These are phyloP conservation scores for Tetrahymena borealis DNA, from an alignment of 73 alveolate species.

Conservation along the genomic window DNA sequence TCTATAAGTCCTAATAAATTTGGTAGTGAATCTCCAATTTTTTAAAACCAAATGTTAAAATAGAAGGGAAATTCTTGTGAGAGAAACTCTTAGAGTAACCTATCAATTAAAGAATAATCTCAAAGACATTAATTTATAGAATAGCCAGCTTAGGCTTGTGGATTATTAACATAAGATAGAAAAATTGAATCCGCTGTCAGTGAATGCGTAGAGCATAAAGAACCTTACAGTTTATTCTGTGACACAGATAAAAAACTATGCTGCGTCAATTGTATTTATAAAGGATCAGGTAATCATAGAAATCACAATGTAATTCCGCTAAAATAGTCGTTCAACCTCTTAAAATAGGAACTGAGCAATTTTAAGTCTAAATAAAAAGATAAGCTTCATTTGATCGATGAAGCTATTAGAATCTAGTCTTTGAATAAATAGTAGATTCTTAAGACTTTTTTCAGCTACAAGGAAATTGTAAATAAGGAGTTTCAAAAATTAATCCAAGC, in stretches of 20 bases:
- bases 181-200: background rate
- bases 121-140: too few relatives aligned
- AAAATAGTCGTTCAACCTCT: background rate
- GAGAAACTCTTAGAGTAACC: too few relatives aligned
- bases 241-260: background rate
- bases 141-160: too few relatives aligned
- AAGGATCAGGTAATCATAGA: background rate
- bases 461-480: background rate
- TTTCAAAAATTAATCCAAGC: background rate
- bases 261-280: background rate
- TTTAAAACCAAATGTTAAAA: too few relatives aligned
- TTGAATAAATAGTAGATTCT: background rate
- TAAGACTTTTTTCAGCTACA: background rate
- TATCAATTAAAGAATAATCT: too few relatives aligned
- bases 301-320: background rate
- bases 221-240: background rate
- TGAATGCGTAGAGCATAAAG: background rate
- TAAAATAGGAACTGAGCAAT: background rate
- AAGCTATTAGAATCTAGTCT: background rate
- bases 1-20: background rate
- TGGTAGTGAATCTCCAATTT: background rate
- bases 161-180: background rate
- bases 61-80: too few relatives aligned
- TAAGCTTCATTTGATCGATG: background rate
- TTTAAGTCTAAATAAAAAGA: background rate